Conservation (phyloP, 2,329 filamentous ascomycete genomes). For the Geoglossum cookeanum region DNA sequence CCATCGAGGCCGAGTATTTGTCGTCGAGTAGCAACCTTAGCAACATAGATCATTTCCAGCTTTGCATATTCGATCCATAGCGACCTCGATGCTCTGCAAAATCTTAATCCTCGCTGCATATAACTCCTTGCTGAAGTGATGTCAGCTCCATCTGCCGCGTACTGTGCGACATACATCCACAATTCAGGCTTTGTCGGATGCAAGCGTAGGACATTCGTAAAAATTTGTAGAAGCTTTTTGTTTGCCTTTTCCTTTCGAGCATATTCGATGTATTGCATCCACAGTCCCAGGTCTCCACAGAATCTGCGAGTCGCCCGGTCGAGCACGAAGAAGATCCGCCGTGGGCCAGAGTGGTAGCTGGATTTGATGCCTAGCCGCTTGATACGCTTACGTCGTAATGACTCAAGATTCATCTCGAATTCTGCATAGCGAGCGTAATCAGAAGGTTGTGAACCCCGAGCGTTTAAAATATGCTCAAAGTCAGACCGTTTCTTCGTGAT, state of each 20-base stretch:
- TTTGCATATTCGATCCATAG: constrained; percentile 84
- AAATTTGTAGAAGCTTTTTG: constrained; percentile 39
- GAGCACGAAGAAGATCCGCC: constrained; percentile 73
- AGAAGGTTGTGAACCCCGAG: constrained; percentile 52
- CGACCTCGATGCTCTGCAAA: constrained; percentile 55
- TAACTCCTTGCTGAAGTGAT: constrained; percentile 71
- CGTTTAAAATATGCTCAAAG: constrained; percentile 79
- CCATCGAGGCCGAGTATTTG: constrained; percentile 43
- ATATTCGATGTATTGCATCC: constrained; percentile 81
- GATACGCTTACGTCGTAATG: constrained; percentile 14
- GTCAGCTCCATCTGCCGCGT: constrained; percentile 65
- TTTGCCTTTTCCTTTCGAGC: constrained; percentile 46
- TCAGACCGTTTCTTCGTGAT: constrained; percentile 83
- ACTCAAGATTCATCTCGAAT: constrained; percentile 38
- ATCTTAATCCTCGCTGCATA: constrained; percentile 77
- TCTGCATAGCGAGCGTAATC: constrained; percentile 75
- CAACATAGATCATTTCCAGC: constrained; percentile 82
- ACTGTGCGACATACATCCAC: constrained; percentile 70
- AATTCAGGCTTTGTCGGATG: constrained; percentile 68
- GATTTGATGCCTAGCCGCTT: constrained; percentile 37
- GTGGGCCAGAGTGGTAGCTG: constrained; percentile 49
- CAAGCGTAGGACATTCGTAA: constrained; percentile 55
- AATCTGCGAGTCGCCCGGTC: constrained; percentile 74
- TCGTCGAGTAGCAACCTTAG: constrained; percentile 57
- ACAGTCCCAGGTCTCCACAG: constrained; percentile 60